Evolutionary conservation across 371 early-diverging fungal genomes (phyloP), one percentile per base, ranked within the genome.

Genomic region (Haplosporangium sp.): DNA sequence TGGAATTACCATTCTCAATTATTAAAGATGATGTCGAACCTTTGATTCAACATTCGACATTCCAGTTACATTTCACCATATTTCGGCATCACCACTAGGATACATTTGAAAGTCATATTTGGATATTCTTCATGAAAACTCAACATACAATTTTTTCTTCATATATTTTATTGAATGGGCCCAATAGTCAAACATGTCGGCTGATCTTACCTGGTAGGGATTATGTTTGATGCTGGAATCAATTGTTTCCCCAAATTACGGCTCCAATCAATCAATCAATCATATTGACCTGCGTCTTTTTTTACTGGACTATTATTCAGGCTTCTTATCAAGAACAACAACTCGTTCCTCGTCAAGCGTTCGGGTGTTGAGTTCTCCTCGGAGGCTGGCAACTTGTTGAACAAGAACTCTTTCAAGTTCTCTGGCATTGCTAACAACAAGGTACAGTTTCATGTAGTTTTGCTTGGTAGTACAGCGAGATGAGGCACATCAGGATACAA

Each of bases 281-380:
- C 7, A 8, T 55, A 55, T 55, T 55, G 15, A 55, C 27, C 27
- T 27, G 27, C 34, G 15, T 20, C 9, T 27, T 34, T 5, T 55
- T 34, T 55, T 27, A 27, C 34, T 55, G 8, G 34, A 34, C 55
- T 55, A n/a, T 63, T 27, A n/a, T 42, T 39, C 74, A 95, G 96
- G 96, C 86, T 90, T 84, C 86, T 96, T 77, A 88, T 93, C 88
- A 93, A 92, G 87, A 91, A 93, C 88, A 91, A 92, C 88, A 90
- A 88, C 88, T 90, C 92, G 83, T 96, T 93, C 91, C 86, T 96
- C 72, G 94, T 96, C 83, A 95, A 95, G 92, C 90, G 94, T 76
- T 87, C 87, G 86, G 94, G 94, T 67, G 89, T 91, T 82, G 88
- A 91, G 87, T 89, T 96, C 89, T 90, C 91, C 75, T 72, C 92